Conservation (phyloP, 2,329 filamentous ascomycete species). For the Penicillium sp. region DNA sequence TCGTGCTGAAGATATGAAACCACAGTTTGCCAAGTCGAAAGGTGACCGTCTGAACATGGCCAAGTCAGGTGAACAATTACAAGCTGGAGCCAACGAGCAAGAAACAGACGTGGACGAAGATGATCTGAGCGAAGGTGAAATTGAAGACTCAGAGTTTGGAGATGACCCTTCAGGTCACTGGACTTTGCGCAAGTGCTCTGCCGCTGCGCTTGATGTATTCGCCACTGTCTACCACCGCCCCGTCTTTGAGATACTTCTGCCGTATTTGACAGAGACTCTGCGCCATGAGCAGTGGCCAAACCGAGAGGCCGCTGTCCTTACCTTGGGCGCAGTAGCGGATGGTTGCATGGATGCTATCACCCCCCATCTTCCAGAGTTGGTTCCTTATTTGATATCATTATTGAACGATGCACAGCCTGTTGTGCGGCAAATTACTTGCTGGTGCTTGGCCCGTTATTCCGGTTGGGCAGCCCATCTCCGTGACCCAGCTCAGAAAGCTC, state of each 20-base stretch:
- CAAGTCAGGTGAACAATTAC: constrained; percentile 41
- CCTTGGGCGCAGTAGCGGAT: constrained; percentile 89
- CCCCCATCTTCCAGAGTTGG: constrained; percentile 84
- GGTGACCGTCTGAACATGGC: constrained; percentile 58
- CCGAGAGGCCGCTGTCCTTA: constrained; percentile 89
- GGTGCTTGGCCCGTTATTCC: constrained; percentile 93
- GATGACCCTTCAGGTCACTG: constrained; percentile 84
- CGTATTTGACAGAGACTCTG: constrained; percentile 87
- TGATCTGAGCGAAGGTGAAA: constrained; percentile 82
- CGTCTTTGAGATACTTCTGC: constrained; percentile 88
- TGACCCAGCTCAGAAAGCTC: constrained; percentile 64
- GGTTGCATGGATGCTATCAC: constrained; percentile 88
- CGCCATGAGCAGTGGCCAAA: constrained; percentile 87
- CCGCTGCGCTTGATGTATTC: constrained; percentile 90
- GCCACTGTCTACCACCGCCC: constrained; percentile 83
- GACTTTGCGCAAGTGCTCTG: constrained; percentile 96
- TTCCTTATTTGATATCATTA: constrained; percentile 85
- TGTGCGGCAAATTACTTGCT: constrained; percentile 95
- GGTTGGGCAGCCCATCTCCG: constrained; percentile 80
- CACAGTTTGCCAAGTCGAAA: constrained; percentile 77
- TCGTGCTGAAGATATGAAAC: constrained; percentile 84
- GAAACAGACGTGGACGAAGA: constrained; percentile 60
- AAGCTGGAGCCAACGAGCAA: constrained; percentile 46
- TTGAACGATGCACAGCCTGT: constrained; percentile 83
- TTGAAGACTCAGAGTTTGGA: constrained; percentile 70